Conservation (phyloP, 306 rosid species). For the Bauhinia variegata region DNA sequence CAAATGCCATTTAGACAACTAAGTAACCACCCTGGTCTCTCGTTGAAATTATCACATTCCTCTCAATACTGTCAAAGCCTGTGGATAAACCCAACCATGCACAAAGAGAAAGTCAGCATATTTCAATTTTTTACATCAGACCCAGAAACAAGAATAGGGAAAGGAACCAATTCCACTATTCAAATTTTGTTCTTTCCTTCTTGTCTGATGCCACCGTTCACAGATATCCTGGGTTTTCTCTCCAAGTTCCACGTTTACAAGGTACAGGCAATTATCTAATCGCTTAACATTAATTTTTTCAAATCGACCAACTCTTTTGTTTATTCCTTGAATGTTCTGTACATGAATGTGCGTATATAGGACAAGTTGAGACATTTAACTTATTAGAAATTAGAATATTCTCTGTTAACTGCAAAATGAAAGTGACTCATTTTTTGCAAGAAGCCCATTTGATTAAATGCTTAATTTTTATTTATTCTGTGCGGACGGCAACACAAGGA, state of each 20-base stretch:
- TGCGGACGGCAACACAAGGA: conserved; percentile 45
- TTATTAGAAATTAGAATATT: background rate
- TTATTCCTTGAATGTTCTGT: background rate
- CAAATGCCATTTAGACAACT: no score
- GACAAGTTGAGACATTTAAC: conserved; percentile 9
- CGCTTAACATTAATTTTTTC: background rate
- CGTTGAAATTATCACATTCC: no score
- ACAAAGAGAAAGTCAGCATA: background rate
- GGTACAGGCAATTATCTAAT: conserved; percentile 11
- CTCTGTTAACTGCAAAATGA: background rate
- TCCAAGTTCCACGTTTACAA: conserved; percentile 25
- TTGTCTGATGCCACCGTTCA: conserved; percentile 21
- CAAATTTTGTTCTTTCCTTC: conserved; percentile 11
- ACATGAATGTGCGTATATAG: conserved; percentile 5
- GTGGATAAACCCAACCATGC: no score
- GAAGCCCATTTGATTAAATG: background rate
- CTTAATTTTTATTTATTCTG: background rate
- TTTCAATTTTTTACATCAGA: no score
- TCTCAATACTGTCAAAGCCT: no score
- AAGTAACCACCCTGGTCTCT: no score
- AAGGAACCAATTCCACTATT: background rate
- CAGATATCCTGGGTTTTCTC: conserved; percentile 23
- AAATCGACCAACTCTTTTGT: background rate
- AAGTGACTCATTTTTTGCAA: conserved; percentile 4
- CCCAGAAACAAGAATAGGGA: background rate